Evolutionary conservation across 768 basidiomycete species (phyloP), one percentile per base, ranked within the genome.

Genomic region (Psilocybe tampanensis): DNA sequence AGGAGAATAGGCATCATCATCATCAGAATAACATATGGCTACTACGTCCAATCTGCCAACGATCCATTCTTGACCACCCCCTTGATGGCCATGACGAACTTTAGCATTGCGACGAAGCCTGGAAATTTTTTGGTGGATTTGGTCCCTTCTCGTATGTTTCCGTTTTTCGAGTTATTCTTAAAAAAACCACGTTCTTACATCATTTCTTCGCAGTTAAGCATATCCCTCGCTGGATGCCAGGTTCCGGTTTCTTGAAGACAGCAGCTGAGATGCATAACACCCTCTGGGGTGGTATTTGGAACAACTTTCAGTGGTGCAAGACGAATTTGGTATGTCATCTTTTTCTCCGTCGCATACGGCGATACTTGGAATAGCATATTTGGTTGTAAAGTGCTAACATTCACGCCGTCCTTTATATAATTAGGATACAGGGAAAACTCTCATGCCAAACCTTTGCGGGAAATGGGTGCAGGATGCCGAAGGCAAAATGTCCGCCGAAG

Each of bases 201-300:
- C 9, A 9, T 7, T 47, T 26, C 42, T 12, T 21, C 18, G n/a
- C 17, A 85, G 82, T 68, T 11, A 18, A 82, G 78, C 63, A 78
- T 60, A 55, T 86, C 2, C 86, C 86, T 0, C 53, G 63, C 39
- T 87, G 83, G 85, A 69, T 80, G 47, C 86, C 86, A 1, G 86
- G 85, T 8, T 76, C 82, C 0, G 75, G 74, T 0, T 87, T 86
- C 75, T 72, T 79, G 63, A 70, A 71, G 24, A 70, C 72, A 8
- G 84, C 80, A 0, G 63, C 69, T 0, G 62, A 69, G 34, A 80
- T 75, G 74, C 65, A 66, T 6, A 61, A 67, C 47, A 61, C 68
- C 13, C 62, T 72, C n/a, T 56, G 68, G 64, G 44, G 74, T 70
- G 73, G 81, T 70, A 72, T 64, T 64, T 52, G 60, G 72, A 72